Evolutionary conservation across 129 eudicot genomes (phyloP).

Genomic region (Escallonia rubra): DNA sequence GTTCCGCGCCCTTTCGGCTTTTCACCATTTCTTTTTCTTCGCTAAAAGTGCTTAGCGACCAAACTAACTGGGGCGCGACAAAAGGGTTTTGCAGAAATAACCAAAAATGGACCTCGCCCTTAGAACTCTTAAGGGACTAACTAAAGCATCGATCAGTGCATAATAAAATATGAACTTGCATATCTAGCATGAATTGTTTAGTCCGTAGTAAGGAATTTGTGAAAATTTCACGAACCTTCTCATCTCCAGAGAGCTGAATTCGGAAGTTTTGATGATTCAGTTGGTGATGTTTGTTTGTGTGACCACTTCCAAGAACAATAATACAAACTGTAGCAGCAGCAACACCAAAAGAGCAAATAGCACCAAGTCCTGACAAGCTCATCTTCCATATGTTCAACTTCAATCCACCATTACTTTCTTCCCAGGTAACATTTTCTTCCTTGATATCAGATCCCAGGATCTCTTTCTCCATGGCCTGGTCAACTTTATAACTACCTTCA

Average conservation of each 20-base stretch:
- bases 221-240: slow-evolving; percentile 47
- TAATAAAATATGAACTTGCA: not conserved
- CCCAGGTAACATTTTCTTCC: not conserved
- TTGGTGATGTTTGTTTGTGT: slow-evolving; percentile 27
- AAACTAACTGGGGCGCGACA: not conserved
- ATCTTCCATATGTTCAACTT: slow-evolving; percentile 49
- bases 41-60: not conserved
- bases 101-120: not conserved
- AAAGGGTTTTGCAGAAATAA: not conserved
- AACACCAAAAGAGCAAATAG: slow-evolving; percentile 79
- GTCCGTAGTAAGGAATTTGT: not conserved
- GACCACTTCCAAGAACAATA: slow-evolving; percentile 46
- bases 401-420: slow-evolving; percentile 25
- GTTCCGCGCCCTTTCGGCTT: too few species aligned
- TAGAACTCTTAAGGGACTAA: not conserved
- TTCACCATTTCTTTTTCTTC: too few species aligned
- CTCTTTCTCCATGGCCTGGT: slow-evolving; percentile 18
- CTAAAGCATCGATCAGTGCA: not conserved
- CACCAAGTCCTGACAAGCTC: slow-evolving; percentile 68
- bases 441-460: not conserved
- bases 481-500: slow-evolving; percentile 30
- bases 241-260: slow-evolving; percentile 63
- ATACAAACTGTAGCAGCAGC: slow-evolving; percentile 74
- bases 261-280: slow-evolving; percentile 42
- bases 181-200: not conserved